Evolutionary conservation across 441 rosid species (phyloP).

Genomic region (Croton setiger): DNA sequence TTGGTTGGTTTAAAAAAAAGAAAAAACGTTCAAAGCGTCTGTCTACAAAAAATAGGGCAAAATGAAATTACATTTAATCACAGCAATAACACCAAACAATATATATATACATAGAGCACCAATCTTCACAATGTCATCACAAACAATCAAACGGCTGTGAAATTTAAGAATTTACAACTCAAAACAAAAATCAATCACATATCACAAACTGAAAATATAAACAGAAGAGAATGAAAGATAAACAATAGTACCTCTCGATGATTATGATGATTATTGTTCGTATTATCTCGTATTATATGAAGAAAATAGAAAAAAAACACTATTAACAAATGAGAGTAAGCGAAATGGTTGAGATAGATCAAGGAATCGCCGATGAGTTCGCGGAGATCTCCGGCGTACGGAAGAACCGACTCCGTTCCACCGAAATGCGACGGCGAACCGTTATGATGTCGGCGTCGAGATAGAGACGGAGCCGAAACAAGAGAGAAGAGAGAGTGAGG

Average conservation of each 20-base stretch:
- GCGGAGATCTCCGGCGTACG: constrained; percentile 17
- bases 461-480: constrained; percentile 25
- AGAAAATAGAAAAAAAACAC: background rate
- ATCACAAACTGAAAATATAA: background rate
- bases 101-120: too few relatives aligned
- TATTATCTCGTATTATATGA: background rate
- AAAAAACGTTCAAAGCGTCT: background rate
- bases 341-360: constrained; percentile 19
- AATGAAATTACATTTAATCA: background rate
- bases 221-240: background rate
- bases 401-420: constrained; percentile 24
- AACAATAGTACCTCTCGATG: constrained; percentile 7
- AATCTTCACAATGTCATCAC: background rate
- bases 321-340: constrained; percentile 14
- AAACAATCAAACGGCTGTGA: background rate
- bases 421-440: constrained; percentile 46
- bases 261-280: background rate
- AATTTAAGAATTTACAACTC: background rate
- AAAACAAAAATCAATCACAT: background rate
- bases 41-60: constrained; percentile 3
- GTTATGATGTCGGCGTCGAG: constrained; percentile 59
- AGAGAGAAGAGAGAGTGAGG: constrained; percentile 17
- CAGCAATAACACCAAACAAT: background rate
- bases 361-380: constrained; percentile 7
- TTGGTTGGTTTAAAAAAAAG: too few relatives aligned